Percentiles rank a stretch among this genome's conserved stretches.
phyloP scores from a whole-genome alignment of 257 asterid genomes.

The Nicotiana tomentosiformis region DNA sequence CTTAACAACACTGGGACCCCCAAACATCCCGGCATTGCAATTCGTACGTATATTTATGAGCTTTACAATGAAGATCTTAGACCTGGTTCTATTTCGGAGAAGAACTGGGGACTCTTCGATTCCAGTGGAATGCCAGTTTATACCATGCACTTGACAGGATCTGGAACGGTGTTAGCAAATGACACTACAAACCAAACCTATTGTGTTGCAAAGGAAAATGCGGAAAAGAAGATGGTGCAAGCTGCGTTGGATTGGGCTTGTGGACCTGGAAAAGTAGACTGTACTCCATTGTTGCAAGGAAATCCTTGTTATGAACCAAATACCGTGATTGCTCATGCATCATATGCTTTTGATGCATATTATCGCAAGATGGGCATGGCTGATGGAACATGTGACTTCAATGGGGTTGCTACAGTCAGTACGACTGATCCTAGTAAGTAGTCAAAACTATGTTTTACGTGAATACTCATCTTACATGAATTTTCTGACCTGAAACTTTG shows the following conservation, averaged over 20 bases:
- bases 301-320: conserved; percentile 77
- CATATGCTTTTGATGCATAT: conserved; percentile 90
- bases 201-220: conserved; percentile 70
- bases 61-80: conserved; percentile 79
- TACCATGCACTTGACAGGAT: conserved; percentile 57
- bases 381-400: conserved; percentile 78
- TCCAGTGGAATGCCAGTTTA: conserved; percentile 69
- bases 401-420: conserved; percentile 79
- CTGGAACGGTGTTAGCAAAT: conserved; percentile 78
- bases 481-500: background rate
- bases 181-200: conserved; percentile 80
- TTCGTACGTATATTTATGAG: conserved; percentile 78
- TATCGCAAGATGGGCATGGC: conserved; percentile 69
- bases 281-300: conserved; percentile 65
- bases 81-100: conserved; percentile 69
- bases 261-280: conserved; percentile 87
- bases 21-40: conserved; percentile 77
- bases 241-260: conserved; percentile 96
- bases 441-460: background rate
- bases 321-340: conserved; percentile 60
- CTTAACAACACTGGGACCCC: conserved; percentile 88
- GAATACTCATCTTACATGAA: background rate
- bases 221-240: conserved; percentile 71
- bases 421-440: conserved; percentile 75
- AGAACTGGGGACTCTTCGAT: conserved; percentile 91